Conservation (phyloP, 2,329 filamentous ascomycete species). For the Alternaria sp. region DNA sequence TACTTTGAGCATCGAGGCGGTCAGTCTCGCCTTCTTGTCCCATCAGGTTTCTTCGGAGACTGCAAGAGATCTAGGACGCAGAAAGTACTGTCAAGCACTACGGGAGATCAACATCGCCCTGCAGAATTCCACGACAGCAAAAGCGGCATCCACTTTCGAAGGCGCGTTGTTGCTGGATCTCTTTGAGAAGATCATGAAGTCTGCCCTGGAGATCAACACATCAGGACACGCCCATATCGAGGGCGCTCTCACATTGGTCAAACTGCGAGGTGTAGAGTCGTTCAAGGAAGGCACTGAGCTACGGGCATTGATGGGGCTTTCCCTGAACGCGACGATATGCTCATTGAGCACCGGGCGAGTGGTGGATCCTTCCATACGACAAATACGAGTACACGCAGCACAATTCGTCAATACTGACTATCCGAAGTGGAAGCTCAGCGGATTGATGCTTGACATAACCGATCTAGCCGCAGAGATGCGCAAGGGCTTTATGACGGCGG, state of each 20-base stretch:
- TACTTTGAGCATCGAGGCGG: conserved; percentile 34
- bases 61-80: conserved; percentile 22
- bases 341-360: conserved; percentile 28
- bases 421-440: conserved; percentile 41
- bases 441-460: conserved; percentile 35
- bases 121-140: conserved; percentile 18
- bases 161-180: conserved; percentile 33
- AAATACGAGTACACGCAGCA: conserved; percentile 31
- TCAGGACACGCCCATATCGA: conserved; percentile 29
- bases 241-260: conserved; percentile 33
- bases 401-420: conserved; percentile 27
- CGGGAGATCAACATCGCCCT: conserved; percentile 24
- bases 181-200: conserved; percentile 35
- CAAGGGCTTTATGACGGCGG: conserved; percentile 10
- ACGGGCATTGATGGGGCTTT: conserved; percentile 24
- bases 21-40: conserved; percentile 35
- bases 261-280: conserved; percentile 24
- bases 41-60: conserved; percentile 23
- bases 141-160: conserved; percentile 23
- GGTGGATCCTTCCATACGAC: conserved; percentile 23
- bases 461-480: conserved; percentile 26
- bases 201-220: conserved; percentile 3
- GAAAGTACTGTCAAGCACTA: conserved; percentile 35
- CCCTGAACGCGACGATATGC: conserved; percentile 38
- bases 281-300: conserved; percentile 23